Conservation (phyloP, 192 early-diverging fungal species). For the Allomyces macrogynus region DNA sequence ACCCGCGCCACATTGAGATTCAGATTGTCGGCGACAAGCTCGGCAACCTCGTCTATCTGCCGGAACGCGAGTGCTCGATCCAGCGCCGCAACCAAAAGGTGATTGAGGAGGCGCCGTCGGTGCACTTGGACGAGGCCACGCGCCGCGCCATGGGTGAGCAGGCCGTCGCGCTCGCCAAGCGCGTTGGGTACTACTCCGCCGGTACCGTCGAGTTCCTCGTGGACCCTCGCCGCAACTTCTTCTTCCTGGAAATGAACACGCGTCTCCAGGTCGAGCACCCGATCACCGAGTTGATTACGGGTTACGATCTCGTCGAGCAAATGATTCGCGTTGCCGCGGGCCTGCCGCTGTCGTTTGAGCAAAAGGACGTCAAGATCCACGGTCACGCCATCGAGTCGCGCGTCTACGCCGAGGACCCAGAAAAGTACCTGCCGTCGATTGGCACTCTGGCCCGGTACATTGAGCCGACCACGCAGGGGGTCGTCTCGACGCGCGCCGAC, state of each 20-base stretch:
- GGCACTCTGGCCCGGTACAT: constrained; percentile 67
- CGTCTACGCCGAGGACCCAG: constrained; percentile 90
- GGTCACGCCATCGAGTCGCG: constrained; percentile 92
- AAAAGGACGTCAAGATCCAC: constrained; percentile 52
- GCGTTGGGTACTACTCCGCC: constrained; percentile 52
- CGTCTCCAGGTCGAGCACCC: constrained; percentile 64
- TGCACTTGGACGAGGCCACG: constrained; percentile 36
- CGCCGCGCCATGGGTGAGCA: constrained; percentile 57
- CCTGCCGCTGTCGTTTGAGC: constrained; percentile 44
- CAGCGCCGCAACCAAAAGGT: constrained; percentile 67
- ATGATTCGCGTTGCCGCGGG: constrained; percentile 85
- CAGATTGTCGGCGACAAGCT: constrained; percentile 47
- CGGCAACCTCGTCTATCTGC: constrained; percentile 61
- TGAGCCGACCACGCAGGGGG: constrained; percentile 31
- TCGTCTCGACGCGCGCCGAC: neutral
- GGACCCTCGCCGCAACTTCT: constrained; percentile 50
- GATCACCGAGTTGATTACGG: constrained; percentile 60
- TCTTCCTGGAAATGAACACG: constrained; percentile 67
- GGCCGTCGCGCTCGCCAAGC: constrained; percentile 47
- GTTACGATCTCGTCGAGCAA: constrained; percentile 78
- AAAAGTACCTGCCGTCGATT: constrained; percentile 80
- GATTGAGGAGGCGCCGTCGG: constrained; percentile 67
- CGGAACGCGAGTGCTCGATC: constrained; percentile 76
- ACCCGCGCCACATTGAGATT: constrained; percentile 59
- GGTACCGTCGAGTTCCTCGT: constrained; percentile 62